A percentile compares a stretch with the other conserved stretches of the same genome.
These are phyloP conservation scores for Bremia lactucae DNA, from an alignment of 352 stramenopile species.

Conservation along the genomic window DNA sequence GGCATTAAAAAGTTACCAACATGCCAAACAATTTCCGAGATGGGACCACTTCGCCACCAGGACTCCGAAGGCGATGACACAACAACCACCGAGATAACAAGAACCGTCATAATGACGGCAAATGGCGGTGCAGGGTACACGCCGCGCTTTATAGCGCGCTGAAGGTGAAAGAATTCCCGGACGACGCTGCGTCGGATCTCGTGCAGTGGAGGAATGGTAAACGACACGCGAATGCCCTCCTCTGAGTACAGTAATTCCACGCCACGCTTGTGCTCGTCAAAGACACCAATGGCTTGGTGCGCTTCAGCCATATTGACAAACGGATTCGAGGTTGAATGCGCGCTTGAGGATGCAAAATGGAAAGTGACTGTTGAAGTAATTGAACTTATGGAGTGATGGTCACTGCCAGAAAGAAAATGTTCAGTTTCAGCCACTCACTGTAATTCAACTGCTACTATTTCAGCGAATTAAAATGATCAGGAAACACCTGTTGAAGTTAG, in stretches of 20 bases:
- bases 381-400: slow-evolving; percentile 15
- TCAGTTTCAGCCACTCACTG: not conserved
- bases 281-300: slow-evolving; percentile 74
- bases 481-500: slow-evolving; percentile 31
- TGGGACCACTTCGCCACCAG: slow-evolving; percentile 69
- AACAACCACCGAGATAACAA: slow-evolving; percentile 53
- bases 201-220: slow-evolving; percentile 74
- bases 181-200: slow-evolving; percentile 53
- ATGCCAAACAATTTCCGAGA: slow-evolving; percentile 73
- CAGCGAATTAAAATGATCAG: slow-evolving; percentile 1
- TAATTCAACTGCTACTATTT: slow-evolving; percentile 1
- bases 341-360: slow-evolving; percentile 2
- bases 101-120: slow-evolving; percentile 41
- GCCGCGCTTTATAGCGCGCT: slow-evolving; percentile 52
- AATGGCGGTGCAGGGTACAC: slow-evolving; percentile 73
- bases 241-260: slow-evolving; percentile 81
- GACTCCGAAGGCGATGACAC: slow-evolving; percentile 54
- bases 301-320: slow-evolving; percentile 72
- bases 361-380: slow-evolving; percentile 9
- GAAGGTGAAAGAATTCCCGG: slow-evolving; percentile 57
- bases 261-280: slow-evolving; percentile 79
- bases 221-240: slow-evolving; percentile 72
- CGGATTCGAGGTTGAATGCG: not conserved
- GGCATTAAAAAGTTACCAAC: slow-evolving; percentile 72
- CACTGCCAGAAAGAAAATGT: not conserved